phyloP scores from a whole-genome alignment of 2,329 filamentous ascomycete genomes.

The Fonsecaea pedrosoi region DNA sequence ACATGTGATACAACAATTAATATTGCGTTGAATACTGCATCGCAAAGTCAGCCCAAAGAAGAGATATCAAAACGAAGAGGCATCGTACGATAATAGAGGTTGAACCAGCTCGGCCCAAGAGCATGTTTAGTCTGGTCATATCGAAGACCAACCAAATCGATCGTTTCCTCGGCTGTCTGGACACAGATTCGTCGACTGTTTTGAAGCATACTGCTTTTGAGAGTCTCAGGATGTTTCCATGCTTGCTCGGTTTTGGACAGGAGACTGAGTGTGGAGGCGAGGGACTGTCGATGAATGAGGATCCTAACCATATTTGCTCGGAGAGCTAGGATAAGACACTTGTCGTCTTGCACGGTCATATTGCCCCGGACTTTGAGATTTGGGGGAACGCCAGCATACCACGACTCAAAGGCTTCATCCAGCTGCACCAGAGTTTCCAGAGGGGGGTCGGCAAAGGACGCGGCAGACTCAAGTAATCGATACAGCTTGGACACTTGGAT shows the following conservation, averaged over 20 bases:
- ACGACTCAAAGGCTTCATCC: neutral
- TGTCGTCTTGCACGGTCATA: neutral
- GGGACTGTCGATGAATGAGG: neutral
- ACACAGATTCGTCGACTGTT: neutral
- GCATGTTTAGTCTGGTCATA: conserved; percentile 1
- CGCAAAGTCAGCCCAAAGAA: neutral
- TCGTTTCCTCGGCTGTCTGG: neutral
- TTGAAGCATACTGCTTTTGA: conserved; percentile 3
- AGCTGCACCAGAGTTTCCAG: neutral
- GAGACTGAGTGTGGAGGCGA: neutral
- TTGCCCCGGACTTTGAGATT: neutral
- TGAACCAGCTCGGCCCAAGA: neutral
- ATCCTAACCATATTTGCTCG: conserved; percentile 3
- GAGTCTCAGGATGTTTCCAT: neutral
- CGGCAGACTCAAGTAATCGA: conserved; percentile 1
- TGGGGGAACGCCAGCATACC: neutral
- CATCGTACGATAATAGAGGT: conserved; percentile 1
- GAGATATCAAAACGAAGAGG: neutral
- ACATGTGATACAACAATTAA: conserved; percentile 3
- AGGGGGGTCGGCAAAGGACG: neutral
- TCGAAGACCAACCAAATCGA: conserved; percentile 5
- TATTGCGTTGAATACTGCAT: neutral
- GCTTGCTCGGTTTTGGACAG: neutral
- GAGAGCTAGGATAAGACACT: conserved; percentile 1
- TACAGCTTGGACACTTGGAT: conserved; percentile 1